These are phyloP conservation scores for Trichoderma sp. DNA, from an alignment of 2,329 filamentous ascomycete species.

Conservation along the genomic window DNA sequence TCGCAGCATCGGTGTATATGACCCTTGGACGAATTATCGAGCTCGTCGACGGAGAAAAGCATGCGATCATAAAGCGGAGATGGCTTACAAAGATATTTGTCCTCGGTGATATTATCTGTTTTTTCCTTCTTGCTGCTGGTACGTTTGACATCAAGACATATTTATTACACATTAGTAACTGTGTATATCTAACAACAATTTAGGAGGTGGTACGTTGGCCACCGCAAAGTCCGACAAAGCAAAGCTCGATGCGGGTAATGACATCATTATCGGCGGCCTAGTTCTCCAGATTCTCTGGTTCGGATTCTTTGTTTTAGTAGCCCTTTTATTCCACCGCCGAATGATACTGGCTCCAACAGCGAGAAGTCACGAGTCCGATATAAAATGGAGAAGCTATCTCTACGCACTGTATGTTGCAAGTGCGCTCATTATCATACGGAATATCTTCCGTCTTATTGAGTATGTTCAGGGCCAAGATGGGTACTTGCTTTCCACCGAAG, in stretches of 20 bases:
- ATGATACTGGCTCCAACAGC: not conserved
- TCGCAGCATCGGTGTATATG: slow-evolving; percentile 2
- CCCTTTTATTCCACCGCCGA: not conserved
- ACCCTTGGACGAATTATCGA: not conserved
- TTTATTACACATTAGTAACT: not conserved
- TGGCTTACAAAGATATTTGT: slow-evolving; percentile 3
- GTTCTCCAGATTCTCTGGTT: not conserved
- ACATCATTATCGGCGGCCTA: not conserved
- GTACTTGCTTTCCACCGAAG: not conserved
- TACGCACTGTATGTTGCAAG: not conserved
- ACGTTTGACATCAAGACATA: not conserved
- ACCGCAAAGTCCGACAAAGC: not conserved
- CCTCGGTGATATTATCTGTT: not conserved
- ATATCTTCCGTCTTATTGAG: not conserved
- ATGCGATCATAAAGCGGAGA: not conserved
- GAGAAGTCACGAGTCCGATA: not conserved
- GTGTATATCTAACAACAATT: not conserved
- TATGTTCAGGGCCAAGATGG: not conserved
- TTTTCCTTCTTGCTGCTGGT: not conserved
- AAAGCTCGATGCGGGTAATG: not conserved
- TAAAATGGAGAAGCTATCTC: not conserved
- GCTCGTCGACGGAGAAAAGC: not conserved
- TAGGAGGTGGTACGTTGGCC: not conserved
- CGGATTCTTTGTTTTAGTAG: not conserved
- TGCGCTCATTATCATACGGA: not conserved